Base-by-base conservation (phyloP, 148 eudicot genomes). In the Amaranthus palmeri region DNA sequence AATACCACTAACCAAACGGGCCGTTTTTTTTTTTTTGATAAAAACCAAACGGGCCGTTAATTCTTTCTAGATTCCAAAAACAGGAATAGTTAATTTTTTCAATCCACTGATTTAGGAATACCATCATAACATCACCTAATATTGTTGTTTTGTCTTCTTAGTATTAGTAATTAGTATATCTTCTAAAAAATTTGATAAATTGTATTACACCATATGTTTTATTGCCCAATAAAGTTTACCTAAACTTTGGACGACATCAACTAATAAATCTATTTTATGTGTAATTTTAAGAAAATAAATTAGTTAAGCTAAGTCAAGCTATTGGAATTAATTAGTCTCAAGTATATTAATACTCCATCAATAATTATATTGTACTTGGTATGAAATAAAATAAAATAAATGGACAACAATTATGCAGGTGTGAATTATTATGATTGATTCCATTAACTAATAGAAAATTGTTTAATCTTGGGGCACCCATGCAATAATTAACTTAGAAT, bases 391-490 rank as follows among this genome's bases (percentile, higher is more conserved):
- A 58, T 4, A 9, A 58, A 18, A 6, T 7, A 41, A 17, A 25
- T 18, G 61, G 4, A 41, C 61, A 58, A 41, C 61, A 58, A 58
- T 58, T 58, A 58, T 58, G 42, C 61, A 58, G 4, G 61, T 58
- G 61, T 58, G 43, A 14, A 55, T 55, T 41, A 58, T 17, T 58
- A 25, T 58, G 42, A 17, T 58, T 18, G 11, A 55, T 7, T 55
- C 3, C 7, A 58, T 7, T 41, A 58, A 58, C 10, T 58, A 17
- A 3, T 17, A 17, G 4, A 6, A 18, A 2, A 9, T 11, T 58
- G 41, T 58, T 58, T 58, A 4, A 17, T 57, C 8, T 5, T 6
- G 6, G 52, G 52, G 36, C 36, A 25, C 36, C 36, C 36, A 25
- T 25, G 36, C 36, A 25, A 25, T 25, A 49, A 49, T 49, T 6